Conservation (phyloP, 305 asterid genomes). For the Solanum hybrid region DNA sequence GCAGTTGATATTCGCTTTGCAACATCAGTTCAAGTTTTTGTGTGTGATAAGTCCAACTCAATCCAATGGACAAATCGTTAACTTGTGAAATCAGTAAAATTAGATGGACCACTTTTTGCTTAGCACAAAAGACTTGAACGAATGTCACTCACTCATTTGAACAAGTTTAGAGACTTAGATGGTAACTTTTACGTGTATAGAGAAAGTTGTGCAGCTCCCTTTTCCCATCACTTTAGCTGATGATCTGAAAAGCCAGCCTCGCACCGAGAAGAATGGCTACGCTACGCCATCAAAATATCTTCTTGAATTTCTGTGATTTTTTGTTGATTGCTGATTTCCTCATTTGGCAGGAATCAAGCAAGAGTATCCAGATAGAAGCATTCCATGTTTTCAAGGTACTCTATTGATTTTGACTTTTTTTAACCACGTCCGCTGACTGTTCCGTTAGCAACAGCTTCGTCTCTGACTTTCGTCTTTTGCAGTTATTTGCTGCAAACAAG, state of each 20-base stretch:
- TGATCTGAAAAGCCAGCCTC: neutral
- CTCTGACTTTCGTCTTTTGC: slow-evolving; percentile 12
- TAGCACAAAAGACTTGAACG: neutral
- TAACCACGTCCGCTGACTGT: neutral
- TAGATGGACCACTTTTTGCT: neutral
- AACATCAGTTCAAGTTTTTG: neutral
- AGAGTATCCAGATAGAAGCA: slow-evolving; percentile 90
- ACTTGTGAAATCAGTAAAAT: neutral
- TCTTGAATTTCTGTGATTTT: neutral
- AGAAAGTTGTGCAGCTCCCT: neutral
- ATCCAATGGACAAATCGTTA: neutral
- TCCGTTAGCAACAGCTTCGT: neutral
- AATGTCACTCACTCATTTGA: neutral
- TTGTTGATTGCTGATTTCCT: neutral
- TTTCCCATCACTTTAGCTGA: neutral
- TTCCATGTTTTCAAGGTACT: slow-evolving; percentile 94
- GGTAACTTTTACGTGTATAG: neutral
- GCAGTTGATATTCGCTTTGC: neutral
- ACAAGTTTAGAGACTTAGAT: neutral
- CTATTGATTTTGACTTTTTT: neutral
- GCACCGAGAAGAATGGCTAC: neutral
- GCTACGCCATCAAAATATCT: neutral
- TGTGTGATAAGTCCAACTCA: neutral
- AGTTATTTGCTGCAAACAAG: slow-evolving; percentile 88
- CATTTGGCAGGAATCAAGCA: slow-evolving; percentile 81